Base-by-base conservation (phyloP, 257 asterid species). In the Plantago ovata region DNA sequence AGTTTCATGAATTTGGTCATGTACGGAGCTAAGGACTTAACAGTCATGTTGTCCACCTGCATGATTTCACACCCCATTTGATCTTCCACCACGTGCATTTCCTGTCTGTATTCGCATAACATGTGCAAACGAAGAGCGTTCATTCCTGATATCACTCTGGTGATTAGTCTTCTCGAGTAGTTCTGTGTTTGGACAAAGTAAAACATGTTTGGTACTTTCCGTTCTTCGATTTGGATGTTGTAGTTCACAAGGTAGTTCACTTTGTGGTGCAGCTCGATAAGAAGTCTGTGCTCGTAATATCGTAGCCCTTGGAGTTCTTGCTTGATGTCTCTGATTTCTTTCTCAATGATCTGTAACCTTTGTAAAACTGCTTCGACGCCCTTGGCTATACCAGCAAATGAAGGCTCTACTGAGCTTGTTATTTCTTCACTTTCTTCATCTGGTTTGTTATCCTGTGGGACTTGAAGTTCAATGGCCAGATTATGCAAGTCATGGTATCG, bases 231-330 rank as follows among this genome's bases (percentile, higher is more conserved):
- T 58, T 86, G 93, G 36, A 61, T 58, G 53, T 75, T 86, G 79
- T 77, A 82, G 80, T 84, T 90, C 59, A 87, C 84, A 5, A 86
- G 84, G 62, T 82, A 80, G 82, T 82, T 79, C 69, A 90, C 82
- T 76, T 86, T 90, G 62, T 61, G 83, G 62, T 84, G 82, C 61
- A 90, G 64, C 59, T 86, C 85, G 9, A 72, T 63, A 8, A 86
- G 33, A 44, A 90, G 94, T 77, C 85, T 69, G 70, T 90, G 89
- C 61, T 90, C 97, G 21, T 86, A 84, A 46, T 90, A 84, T 71
- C 95, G 81, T 61, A 90, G 77, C 14, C 95, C 97, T 71, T 84
- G 94, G 15, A 90, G 82, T 65, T 90, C 97, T 72, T 82, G 93
- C 68, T 86, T 86, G 62, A 90, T 14, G 38, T 90, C 97, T 69